Base-by-base conservation (phyloP, 257 asterid species). In the Nicotiana tomentosiformis region DNA sequence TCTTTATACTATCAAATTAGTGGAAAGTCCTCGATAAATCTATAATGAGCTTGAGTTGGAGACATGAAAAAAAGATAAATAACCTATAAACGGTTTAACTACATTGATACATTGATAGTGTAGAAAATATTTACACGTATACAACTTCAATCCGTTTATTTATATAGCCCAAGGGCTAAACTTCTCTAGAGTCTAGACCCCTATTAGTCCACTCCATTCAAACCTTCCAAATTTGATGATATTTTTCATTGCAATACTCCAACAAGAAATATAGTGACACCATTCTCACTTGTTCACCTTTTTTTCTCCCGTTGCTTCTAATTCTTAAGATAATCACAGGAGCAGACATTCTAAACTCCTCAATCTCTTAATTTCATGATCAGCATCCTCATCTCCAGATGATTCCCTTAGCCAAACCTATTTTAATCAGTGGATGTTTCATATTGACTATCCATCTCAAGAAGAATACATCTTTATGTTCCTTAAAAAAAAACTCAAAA, bases 201-300 rank as follows among this genome's bases (percentile, higher is more conserved):
- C 80, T 74, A 74, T 49, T 74, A 49, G 62, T 49, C 26, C 62
- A 74, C 49, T 18, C 62, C 80, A 74, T 74, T 26, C 80, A 74
- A 49, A 74, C 16, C 62, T 46, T 49, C 15, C 43, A 49, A 74
- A 49, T 6, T 37, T 55, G 12, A 5, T 70, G 78, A 1, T 37
- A 74, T 43, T 39, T 23, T 70, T 39, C 55, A 70, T 6, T 2
- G 32, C 30, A 39, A 37, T 69, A 10, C 11, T 37, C 57, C 18
- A 69, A 17, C 39, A 72, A 30, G 32, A 68, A 70, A 20, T 49
- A 69, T 69, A 39, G 78, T 57, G 58, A 69, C 46, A 37, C 35
- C n/a, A 39, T 7, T 32, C 26, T 72, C 7, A 61, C n/a, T 46
- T 17, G 20, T 46, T 72, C 78, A 70, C 57, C 1, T 12, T 53